Conservation (phyloP, 768 basidiomycete genomes). For the Erythrobasidium yunnanense region DNA sequence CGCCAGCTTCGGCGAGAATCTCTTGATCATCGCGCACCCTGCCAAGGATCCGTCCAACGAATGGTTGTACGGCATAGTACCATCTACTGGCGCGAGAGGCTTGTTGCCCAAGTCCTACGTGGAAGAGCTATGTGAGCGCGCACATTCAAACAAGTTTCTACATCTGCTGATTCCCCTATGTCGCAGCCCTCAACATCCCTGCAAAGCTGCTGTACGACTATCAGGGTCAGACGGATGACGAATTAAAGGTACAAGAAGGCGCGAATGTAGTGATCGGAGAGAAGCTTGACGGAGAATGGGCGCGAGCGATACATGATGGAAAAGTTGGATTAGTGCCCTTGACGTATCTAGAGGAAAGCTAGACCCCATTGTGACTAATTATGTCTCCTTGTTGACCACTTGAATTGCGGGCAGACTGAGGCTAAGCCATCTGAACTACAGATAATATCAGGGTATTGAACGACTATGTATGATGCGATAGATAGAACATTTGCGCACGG, state of each 20-base stretch:
- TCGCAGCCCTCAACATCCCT: not conserved
- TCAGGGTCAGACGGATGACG: slow-evolving; percentile 57
- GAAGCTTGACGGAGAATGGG: slow-evolving; percentile 76
- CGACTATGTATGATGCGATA: too few species aligned
- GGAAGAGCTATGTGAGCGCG: slow-evolving; percentile 56
- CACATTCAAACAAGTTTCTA: not conserved
- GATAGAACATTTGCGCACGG: too few species aligned
- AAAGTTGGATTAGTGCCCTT: slow-evolving; percentile 83
- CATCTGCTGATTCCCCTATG: not conserved
- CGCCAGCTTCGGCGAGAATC: slow-evolving; percentile 70
- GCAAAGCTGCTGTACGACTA: slow-evolving; percentile 77
- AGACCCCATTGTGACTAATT: too few species aligned
- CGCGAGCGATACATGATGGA: slow-evolving; percentile 83
- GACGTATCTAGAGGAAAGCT: slow-evolving; percentile 86
- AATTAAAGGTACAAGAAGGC: slow-evolving; percentile 74
- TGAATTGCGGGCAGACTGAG: too few species aligned
- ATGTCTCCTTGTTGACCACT: too few species aligned
- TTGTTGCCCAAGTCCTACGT: slow-evolving; percentile 88
- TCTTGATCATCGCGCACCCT: slow-evolving; percentile 67
- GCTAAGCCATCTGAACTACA: too few species aligned
- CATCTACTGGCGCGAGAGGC: slow-evolving; percentile 50
- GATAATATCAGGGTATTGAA: too few species aligned
- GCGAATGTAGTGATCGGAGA: slow-evolving; percentile 71
- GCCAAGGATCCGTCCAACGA: slow-evolving; percentile 68
- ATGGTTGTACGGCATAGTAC: slow-evolving; percentile 63